Percentiles rank a stretch among this genome's conserved stretches.
These are phyloP conservation scores for Leccinum disarticulatum DNA, from an alignment of 768 basidiomycete genomes.

Conservation along the genomic window DNA sequence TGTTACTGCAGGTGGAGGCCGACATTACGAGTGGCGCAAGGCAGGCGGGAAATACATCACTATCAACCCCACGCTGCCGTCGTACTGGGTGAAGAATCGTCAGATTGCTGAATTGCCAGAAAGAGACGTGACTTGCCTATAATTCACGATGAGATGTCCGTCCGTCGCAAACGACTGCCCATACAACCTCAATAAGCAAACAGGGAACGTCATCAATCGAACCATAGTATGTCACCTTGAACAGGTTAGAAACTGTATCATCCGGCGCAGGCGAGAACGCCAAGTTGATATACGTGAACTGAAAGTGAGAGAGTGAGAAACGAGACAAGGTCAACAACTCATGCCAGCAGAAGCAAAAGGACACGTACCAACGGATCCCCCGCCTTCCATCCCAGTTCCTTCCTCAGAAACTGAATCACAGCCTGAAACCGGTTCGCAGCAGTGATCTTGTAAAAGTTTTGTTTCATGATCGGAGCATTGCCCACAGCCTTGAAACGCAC, in stretches of 20 bases:
- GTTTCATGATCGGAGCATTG: slow-evolving; percentile 98
- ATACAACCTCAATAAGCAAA: neutral
- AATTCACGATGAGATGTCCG: slow-evolving; percentile 89
- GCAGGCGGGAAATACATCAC: neutral
- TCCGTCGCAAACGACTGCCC: slow-evolving; percentile 81
- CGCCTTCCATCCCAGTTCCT: slow-evolving; percentile 83
- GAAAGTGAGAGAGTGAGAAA: slow-evolving; percentile 17
- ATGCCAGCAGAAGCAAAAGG: neutral
- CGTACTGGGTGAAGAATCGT: slow-evolving; percentile 38
- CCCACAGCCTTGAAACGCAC: slow-evolving; percentile 98
- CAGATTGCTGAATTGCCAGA: neutral
- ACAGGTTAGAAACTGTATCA: slow-evolving; percentile 70
- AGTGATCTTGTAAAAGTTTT: slow-evolving; percentile 98
- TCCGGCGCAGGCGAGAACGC: slow-evolving; percentile 78
- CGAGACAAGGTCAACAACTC: neutral
- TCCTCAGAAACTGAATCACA: slow-evolving; percentile 89
- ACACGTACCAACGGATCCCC: slow-evolving; percentile 76
- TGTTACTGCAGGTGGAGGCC: neutral
- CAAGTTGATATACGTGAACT: slow-evolving; percentile 78
- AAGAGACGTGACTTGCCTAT: slow-evolving; percentile 54
- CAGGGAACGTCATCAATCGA: neutral
- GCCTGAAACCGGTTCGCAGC: slow-evolving; percentile 93
- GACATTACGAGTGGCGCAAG: neutral
- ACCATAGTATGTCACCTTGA: slow-evolving; percentile 45
- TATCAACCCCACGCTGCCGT: slow-evolving; percentile 63